Evolutionary conservation across 2,329 filamentous ascomycete genomes (phyloP), one percentile per base, ranked within the genome.

Genomic region (Trichophyton mentagrophytes): DNA sequence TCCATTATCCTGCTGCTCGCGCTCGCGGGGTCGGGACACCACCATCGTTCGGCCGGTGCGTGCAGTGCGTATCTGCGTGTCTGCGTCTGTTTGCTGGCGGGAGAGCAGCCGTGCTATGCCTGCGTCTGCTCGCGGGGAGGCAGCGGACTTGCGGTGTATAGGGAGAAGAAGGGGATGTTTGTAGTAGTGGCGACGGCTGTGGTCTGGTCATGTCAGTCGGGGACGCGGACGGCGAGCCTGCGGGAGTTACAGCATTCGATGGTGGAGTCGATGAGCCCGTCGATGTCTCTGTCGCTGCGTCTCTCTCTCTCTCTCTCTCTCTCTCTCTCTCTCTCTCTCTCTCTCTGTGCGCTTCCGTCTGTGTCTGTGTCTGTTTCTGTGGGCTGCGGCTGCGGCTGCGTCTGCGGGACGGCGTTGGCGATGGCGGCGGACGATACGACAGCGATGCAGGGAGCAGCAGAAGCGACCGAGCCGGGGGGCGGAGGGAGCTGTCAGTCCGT

Each of bases 41-140:
- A 76, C 74, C 75, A 76, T 76, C 55, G 55, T 57, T 22, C 36
- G 55, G 55, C 55, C 36, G 36, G 55, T 25, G 17, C 22, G 55
- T 25, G 40, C 22, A 49, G 59, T 46, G 65, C 61, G 63, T 62
- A 13, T 47, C 44, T 47, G 13, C 22, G 20, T 51, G 46, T 60
- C 58, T 33, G 30, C 33, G 59, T 42, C 40, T 65, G 62, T 62
- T 62, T 38, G 44, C 58, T 63, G 60, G 46, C 22, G 61, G 61
- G 58, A 61, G 64, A 61, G 63, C 51, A 15, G 51, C 7, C 22
- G 49, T 33, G 33, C 33, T 38, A 4, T 38, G 33, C 33, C 33
- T 38, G 33, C n/a, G 51, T 33, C 9, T 36, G 25, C 22, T 33
- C 15, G 51, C 15, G 47, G 47, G 17, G 58, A 49, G 27, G 57